A percentile compares a stretch with the other conserved stretches of the same genome.
Evolutionary conservation across 805 yeast species (phyloP).

Genomic region (Yamadazyma sp.): DNA sequence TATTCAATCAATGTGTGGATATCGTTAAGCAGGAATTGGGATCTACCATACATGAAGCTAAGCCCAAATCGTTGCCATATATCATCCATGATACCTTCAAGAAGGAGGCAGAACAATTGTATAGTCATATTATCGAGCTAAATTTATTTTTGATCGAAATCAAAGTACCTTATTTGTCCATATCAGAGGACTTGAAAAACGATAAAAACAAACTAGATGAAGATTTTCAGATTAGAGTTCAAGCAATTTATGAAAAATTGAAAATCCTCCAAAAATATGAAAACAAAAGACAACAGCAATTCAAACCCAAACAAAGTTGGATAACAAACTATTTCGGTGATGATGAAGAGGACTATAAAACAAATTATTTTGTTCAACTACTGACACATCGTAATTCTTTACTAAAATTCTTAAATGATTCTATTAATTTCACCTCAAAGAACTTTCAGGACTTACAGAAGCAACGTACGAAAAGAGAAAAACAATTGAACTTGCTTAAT

Average conservation of each 20-base stretch:
- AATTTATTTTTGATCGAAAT: conserved; percentile 26
- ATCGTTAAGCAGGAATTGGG: conserved; percentile 39
- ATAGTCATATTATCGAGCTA: conserved; percentile 28
- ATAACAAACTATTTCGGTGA: conserved; percentile 19
- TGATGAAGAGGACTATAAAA: conserved; percentile 32
- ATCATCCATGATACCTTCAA: conserved; percentile 36
- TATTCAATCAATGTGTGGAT: conserved; percentile 44
- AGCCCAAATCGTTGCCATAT: conserved; percentile 7
- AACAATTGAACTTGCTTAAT: conserved; percentile 30
- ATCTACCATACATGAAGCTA: conserved; percentile 3
- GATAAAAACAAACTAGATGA: conserved; percentile 58
- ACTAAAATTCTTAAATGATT: conserved; percentile 44
- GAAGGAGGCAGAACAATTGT: conserved; percentile 37
- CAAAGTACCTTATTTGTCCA: conserved; percentile 24
- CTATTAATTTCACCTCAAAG: conserved; percentile 41
- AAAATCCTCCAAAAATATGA: conserved; percentile 53
- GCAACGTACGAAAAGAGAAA: conserved; percentile 43
- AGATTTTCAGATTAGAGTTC: conserved; percentile 50
- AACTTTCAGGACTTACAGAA: conserved; percentile 48
- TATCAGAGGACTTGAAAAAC: conserved; percentile 17
- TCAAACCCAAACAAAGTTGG: conserved; percentile 15
- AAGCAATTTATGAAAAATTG: conserved; percentile 49
- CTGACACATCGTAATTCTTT: conserved; percentile 47
- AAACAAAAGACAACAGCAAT: conserved; percentile 33
- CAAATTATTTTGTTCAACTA: conserved; percentile 34